Evolutionary conservation across 371 early-diverging fungal genomes (phyloP).

Genomic region (Saksenaea oblongispora): DNA sequence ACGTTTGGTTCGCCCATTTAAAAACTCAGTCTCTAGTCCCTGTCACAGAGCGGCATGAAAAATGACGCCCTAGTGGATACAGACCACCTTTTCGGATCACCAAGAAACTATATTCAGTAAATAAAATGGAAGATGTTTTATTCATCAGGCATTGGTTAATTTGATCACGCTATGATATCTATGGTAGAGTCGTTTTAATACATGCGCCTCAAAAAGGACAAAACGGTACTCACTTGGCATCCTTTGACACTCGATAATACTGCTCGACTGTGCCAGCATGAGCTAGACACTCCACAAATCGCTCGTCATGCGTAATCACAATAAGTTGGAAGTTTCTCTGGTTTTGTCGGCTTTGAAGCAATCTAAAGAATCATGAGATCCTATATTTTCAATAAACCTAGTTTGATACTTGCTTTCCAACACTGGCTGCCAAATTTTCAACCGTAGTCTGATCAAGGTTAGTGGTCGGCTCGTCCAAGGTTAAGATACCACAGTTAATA

Average conservation of each 20-base stretch:
- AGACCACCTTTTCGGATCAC: no score
- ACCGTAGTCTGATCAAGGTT: conserved; percentile 98
- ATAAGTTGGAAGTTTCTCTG: conserved; percentile 97
- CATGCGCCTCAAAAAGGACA: neutral
- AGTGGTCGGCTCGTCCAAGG: conserved; percentile 99
- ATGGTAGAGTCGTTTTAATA: neutral
- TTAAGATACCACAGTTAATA: conserved; percentile 93
- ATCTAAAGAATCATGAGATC: conserved; percentile 55
- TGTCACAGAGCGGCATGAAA: conserved; percentile 1
- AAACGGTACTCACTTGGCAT: conserved; percentile 53
- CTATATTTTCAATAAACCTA: neutral
- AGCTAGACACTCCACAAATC: conserved; percentile 89
- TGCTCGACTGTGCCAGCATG: conserved; percentile 78
- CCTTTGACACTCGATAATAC: conserved; percentile 84
- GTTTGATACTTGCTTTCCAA: conserved; percentile 63
- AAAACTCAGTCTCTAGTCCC: neutral
- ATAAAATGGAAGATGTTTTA: no score
- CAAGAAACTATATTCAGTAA: no score
- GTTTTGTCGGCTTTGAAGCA: conserved; percentile 74
- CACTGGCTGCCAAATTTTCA: conserved; percentile 84
- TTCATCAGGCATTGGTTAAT: neutral
- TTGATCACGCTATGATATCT: neutral
- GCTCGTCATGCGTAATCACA: conserved; percentile 99
- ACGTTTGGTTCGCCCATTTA: neutral
- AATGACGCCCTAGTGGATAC: no score